Evolutionary conservation across 495 filamentous ascomycete genomes (phyloP).

Genomic region (Hypoxylon trugodes): DNA sequence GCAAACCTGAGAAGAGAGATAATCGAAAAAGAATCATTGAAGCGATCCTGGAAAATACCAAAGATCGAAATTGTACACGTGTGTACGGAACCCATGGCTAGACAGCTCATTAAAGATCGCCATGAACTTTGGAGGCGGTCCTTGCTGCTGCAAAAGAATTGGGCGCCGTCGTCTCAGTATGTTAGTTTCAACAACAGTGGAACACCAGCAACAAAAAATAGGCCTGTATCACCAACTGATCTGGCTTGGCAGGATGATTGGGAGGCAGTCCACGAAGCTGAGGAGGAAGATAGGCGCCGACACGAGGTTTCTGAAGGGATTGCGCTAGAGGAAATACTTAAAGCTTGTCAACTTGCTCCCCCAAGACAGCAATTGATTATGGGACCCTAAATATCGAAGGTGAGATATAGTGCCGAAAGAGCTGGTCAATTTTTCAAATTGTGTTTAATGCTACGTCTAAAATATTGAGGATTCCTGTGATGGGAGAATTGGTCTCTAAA

Average conservation of each 20-base stretch:
- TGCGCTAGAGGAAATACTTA: too few relatives aligned
- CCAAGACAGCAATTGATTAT: not conserved
- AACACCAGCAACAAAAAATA: not conserved
- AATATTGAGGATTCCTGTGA: too few relatives aligned
- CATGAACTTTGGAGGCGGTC: not conserved
- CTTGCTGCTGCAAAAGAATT: not conserved
- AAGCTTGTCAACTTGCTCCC: not conserved
- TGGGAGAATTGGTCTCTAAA: too few relatives aligned
- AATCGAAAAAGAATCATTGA: not conserved
- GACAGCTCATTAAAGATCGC: not conserved
- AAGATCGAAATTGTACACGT: slow-evolving; percentile 11
- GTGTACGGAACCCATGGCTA: not conserved
- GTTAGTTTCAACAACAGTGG: too few relatives aligned
- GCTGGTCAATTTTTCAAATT: too few relatives aligned
- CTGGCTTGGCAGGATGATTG: not conserved
- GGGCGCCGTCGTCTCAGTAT: not conserved
- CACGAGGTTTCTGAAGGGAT: too few relatives aligned
- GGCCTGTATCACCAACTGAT: not conserved
- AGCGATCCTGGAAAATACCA: not conserved
- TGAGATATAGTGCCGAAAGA: too few relatives aligned
- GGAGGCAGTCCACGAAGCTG: not conserved
- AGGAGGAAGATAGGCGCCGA: too few relatives aligned
- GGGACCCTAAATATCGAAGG: not conserved
- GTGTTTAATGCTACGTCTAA: too few relatives aligned
- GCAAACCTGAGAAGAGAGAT: not conserved